Percentiles rank a stretch among this genome's conserved stretches.
Conservation (phyloP, 371 early-diverging fungal genomes). For the Mortierella polycephala region DNA sequence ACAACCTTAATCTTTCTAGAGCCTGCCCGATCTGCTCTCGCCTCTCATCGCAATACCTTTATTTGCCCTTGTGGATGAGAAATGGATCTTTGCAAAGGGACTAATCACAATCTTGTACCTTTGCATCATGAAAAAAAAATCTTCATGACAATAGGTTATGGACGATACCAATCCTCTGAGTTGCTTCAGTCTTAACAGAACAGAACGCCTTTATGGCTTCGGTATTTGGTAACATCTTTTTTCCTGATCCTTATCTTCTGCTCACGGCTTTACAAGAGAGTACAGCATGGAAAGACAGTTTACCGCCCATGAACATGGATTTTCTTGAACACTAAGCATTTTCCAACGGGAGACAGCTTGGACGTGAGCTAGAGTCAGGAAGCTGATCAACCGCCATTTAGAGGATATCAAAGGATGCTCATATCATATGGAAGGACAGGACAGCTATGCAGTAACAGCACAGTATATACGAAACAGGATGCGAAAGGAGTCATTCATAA, state of each 20-base stretch:
- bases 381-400: no score
- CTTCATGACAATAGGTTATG: conserved; percentile 32
- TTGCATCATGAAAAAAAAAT: neutral
- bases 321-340: neutral
- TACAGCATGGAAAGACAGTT: no score
- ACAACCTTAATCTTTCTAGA: neutral
- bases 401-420: no score
- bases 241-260: neutral
- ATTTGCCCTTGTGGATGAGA: neutral
- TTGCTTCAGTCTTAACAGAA: conserved; percentile 75
- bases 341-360: neutral
- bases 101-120: neutral
- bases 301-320: neutral
- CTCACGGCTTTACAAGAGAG: neutral
- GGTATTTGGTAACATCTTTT: conserved; percentile 71
- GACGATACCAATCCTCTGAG: conserved; percentile 58
- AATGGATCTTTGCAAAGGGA: neutral
- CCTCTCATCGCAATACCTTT: neutral
- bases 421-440: no score
- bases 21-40: neutral
- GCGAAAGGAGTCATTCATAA: no score
- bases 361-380: no score
- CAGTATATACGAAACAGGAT: no score
- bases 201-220: conserved; percentile 91
- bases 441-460: no score